Conservation (phyloP, 2,329 filamentous ascomycete genomes). For the Zasmidium angulare region DNA sequence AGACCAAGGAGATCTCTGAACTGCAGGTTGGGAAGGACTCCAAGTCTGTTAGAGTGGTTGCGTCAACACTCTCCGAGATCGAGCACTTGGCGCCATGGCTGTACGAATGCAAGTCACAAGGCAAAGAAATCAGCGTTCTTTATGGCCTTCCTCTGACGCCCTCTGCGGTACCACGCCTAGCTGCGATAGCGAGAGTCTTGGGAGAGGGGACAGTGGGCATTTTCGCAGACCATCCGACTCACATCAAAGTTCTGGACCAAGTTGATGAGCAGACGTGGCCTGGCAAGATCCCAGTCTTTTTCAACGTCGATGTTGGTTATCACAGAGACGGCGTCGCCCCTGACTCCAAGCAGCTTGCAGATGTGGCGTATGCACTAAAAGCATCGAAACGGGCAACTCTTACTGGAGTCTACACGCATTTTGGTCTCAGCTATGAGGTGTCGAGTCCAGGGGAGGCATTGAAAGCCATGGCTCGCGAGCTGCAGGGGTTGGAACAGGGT, state of each 20-base stretch:
- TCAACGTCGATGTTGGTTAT: slow-evolving; percentile 75
- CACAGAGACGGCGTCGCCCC: slow-evolving; percentile 67
- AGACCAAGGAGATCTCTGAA: slow-evolving; percentile 67
- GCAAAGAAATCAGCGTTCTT: slow-evolving; percentile 63
- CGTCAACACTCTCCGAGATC: slow-evolving; percentile 73
- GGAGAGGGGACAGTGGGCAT: slow-evolving; percentile 60
- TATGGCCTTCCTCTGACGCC: slow-evolving; percentile 70
- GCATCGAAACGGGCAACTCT: slow-evolving; percentile 48
- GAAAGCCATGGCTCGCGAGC: slow-evolving; percentile 59
- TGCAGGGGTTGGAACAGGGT: slow-evolving; percentile 54
- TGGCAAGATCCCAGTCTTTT: slow-evolving; percentile 57
- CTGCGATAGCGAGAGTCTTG: slow-evolving; percentile 55
- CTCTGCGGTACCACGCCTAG: slow-evolving; percentile 61
- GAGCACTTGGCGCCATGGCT: slow-evolving; percentile 65
- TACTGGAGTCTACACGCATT: slow-evolving; percentile 70
- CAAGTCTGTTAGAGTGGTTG: slow-evolving; percentile 61
- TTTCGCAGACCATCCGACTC: slow-evolving; percentile 68
- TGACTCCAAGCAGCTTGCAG: slow-evolving; percentile 46
- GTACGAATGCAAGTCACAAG: slow-evolving; percentile 54
- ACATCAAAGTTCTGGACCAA: slow-evolving; percentile 54
- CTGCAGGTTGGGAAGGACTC: slow-evolving; percentile 66
- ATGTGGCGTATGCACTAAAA: slow-evolving; percentile 51
- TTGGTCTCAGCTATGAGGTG: slow-evolving; percentile 67
- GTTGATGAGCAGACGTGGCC: slow-evolving; percentile 45
- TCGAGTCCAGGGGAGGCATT: slow-evolving; percentile 59